These are phyloP conservation scores for Eucalyptus pauciflora DNA, from an alignment of 345 rosid species.

Conservation along the genomic window DNA sequence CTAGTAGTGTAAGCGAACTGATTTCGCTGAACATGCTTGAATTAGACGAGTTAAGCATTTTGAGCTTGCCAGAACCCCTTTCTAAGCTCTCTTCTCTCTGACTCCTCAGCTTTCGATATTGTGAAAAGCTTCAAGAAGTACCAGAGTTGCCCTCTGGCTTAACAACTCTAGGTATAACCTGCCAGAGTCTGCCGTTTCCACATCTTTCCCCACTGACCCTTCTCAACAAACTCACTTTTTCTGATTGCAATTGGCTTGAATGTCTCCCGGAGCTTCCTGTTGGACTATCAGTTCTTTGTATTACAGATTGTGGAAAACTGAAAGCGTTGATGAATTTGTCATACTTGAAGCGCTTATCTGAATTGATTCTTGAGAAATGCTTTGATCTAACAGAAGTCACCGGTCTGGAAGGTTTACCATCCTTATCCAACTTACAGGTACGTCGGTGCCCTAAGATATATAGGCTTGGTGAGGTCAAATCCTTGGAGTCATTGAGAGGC, in stretches of 20 bases:
- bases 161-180: neutral
- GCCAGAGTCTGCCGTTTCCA: neutral
- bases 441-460: neutral
- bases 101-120: neutral
- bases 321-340: neutral
- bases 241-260: neutral
- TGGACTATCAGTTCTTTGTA: neutral
- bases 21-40: too few relatives aligned
- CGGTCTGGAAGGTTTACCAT: neutral
- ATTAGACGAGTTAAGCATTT: neutral
- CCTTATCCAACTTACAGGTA: neutral
- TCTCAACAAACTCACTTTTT: neutral
- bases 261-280: neutral
- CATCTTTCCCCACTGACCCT: neutral
- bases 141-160: neutral
- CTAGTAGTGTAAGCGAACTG: neutral
- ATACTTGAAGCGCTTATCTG: neutral
- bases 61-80: neutral
- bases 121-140: neutral
- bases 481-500: neutral
- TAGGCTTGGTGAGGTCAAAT: neutral
- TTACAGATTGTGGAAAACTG: neutral
- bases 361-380: neutral
- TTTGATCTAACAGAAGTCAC: neutral
- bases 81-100: neutral